Evolutionary conservation across 352 stramenopile species (phyloP), one percentile per base, ranked within the genome.

Genomic region (Pythium biforme): DNA sequence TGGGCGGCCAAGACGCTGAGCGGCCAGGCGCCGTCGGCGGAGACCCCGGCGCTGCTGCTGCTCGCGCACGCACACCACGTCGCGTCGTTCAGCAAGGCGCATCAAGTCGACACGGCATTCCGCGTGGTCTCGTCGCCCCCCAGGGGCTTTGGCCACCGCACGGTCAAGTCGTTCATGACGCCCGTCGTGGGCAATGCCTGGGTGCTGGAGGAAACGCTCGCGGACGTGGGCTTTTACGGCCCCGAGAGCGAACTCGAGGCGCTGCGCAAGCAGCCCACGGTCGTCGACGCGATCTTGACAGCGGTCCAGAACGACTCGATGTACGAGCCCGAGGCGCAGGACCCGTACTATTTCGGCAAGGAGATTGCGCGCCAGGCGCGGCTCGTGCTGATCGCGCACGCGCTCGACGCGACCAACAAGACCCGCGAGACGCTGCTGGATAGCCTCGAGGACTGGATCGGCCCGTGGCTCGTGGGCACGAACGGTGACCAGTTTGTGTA

Each of bases 401-500:
- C 89, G 37, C 43, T 96, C 0, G 73, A 72, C 25, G 74, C 87
- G 27, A 55, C 67, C 12, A 67, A 52, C 31, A 57, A 74, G 19
- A 65, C 77, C 5, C 81, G 83, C 31, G 81, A 92, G 23, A 58
- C 69, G 25, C 70, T 92, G 26, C 55, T 96, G 34, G 67, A 83
- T 45, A 70, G 83, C 39, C 55, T 96, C 8, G 76, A 93, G 65
- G 54, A 77, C 29, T 90, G 75, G 80, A 58, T 95, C 52, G 77
- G 69, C 15, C 85, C 85, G 25, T 96, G 86, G 88, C 83, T 96
- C 62, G 58, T 89, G 19, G 78, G 77, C 33, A 64, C 82, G 50
- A 94, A 92, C 68, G 60, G 66, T 29, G 86, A 97, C 62, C 73
- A 85, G 59, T 91, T 99, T 40, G 69, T 98, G 40, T 99, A 98